Evolutionary conservation across 2,329 filamentous ascomycete genomes (phyloP).

Genomic region (Aspergillus oerlinghausenensis): DNA sequence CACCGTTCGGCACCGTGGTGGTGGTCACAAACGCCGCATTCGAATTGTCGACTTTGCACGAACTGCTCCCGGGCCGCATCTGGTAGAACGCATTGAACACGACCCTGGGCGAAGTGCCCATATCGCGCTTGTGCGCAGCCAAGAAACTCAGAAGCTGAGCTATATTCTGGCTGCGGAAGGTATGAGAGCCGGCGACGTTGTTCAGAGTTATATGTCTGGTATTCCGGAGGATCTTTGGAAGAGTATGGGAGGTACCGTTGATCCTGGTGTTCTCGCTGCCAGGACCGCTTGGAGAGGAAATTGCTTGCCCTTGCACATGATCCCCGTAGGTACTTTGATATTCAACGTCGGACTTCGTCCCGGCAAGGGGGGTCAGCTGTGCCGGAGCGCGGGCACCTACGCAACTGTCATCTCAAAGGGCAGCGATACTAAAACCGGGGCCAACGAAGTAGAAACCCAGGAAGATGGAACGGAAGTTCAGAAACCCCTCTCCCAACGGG

Average conservation of each 20-base stretch:
- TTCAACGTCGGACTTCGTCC: constrained; percentile 79
- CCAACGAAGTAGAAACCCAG: constrained; percentile 53
- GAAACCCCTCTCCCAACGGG: constrained; percentile 33
- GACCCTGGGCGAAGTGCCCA: constrained; percentile 91
- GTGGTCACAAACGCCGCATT: constrained; percentile 87
- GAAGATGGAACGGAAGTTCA: constrained; percentile 21
- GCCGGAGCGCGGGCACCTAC: constrained; percentile 88
- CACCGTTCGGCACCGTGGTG: constrained; percentile 86
- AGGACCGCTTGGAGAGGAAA: constrained; percentile 94
- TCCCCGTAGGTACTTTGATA: constrained; percentile 87
- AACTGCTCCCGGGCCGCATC: constrained; percentile 71
- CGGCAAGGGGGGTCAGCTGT: constrained; percentile 77
- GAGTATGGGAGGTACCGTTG: constrained; percentile 87
- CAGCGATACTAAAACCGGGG: constrained; percentile 54
- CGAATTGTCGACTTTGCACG: constrained; percentile 86
- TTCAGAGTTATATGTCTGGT: constrained; percentile 87
- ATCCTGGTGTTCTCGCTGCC: constrained; percentile 92
- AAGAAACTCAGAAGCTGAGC: constrained; percentile 68
- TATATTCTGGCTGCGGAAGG: constrained; percentile 97
- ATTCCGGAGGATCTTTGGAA: constrained; percentile 82
- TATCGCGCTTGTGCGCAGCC: constrained; percentile 77
- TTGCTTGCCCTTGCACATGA: constrained; percentile 91
- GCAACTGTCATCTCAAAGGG: constrained; percentile 87
- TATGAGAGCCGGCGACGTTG: constrained; percentile 81
- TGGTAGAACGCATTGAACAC: constrained; percentile 92